Evolutionary conservation across 2,329 filamentous ascomycete genomes (phyloP), one percentile per base, ranked within the genome.

Genomic region (Hypocrella siamensis): DNA sequence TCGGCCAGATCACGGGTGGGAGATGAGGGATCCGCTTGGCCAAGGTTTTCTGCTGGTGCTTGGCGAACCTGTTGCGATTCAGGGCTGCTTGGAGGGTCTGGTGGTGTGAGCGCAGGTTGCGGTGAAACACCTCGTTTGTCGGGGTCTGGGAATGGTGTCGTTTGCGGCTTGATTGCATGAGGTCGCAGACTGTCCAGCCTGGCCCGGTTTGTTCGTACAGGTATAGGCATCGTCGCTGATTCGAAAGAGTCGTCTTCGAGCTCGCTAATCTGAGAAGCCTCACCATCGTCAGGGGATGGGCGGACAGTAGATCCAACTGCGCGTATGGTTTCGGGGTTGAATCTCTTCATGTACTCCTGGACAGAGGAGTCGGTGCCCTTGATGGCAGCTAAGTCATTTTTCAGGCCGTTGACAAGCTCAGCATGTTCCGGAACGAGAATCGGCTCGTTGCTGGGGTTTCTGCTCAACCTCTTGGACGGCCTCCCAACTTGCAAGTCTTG

Each of bases 1-100:
- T 75, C 65, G 1, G 69, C 69, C 37, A 66, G 45, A n/a, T 57
- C 54, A 34, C 70, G 63, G 0, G 61, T 63, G 1, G 62, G 61
- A 2, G 63, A 60, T 3, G 25, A 22, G 3, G 26, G 16, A n/a
- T n/a, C n/a, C n/a, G n/a, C n/a, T n/a, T n/a, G n/a, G n/a, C n/a
- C n/a, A n/a, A n/a, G n/a, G n/a, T n/a, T n/a, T n/a, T n/a, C n/a
- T n/a, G n/a, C n/a, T n/a, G n/a, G n/a, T n/a, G n/a, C n/a, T n/a
- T n/a, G n/a, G n/a, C n/a, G n/a, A n/a, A n/a, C n/a, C n/a, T n/a
- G n/a, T n/a, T n/a, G n/a, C n/a, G n/a, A n/a, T n/a, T n/a, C n/a
- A n/a, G n/a, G n/a, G n/a, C n/a, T n/a, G n/a, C n/a, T n/a, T n/a
- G n/a, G n/a, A n/a, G n/a, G n/a, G n/a, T n/a, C n/a, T n/a, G n/a